Percentiles rank a stretch among this genome's conserved stretches.
Evolutionary conservation across 2,329 filamentous ascomycete genomes (phyloP).

Genomic region (Elsinoe fawcettii): DNA sequence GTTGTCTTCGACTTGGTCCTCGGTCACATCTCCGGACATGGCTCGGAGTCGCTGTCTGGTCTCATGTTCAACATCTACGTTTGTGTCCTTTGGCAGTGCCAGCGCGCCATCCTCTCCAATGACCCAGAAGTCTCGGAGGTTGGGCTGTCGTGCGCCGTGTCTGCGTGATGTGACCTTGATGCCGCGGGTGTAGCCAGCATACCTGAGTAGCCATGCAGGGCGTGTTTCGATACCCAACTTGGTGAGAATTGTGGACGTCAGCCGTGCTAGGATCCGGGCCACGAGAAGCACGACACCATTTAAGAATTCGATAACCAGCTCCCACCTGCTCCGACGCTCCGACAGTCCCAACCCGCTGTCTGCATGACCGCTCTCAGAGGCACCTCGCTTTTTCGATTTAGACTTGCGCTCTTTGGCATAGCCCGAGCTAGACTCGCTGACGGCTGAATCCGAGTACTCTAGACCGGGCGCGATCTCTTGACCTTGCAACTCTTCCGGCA

Average conservation of each 20-base stretch:
- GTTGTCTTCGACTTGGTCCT: slow-evolving; percentile 62
- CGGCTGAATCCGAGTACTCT: slow-evolving; percentile 29
- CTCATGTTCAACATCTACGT: slow-evolving; percentile 74
- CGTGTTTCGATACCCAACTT: slow-evolving; percentile 53
- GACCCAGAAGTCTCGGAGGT: slow-evolving; percentile 46
- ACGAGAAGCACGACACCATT: slow-evolving; percentile 63
- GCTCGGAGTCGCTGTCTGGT: slow-evolving; percentile 55
- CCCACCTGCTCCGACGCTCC: slow-evolving; percentile 71
- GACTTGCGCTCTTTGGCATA: slow-evolving; percentile 62
- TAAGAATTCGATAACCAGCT: slow-evolving; percentile 67
- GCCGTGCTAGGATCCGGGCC: slow-evolving; percentile 49
- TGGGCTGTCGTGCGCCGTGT: slow-evolving; percentile 19
- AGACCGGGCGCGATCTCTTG: slow-evolving; percentile 34
- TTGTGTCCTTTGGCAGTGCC: slow-evolving; percentile 51
- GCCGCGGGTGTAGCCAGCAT: slow-evolving; percentile 37
- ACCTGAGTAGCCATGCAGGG: slow-evolving; percentile 56
- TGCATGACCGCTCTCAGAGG: slow-evolving; percentile 25
- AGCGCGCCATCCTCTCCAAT: slow-evolving; percentile 44
- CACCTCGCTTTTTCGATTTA: slow-evolving; percentile 21
- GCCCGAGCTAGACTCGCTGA: slow-evolving; percentile 35
- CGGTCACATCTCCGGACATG: slow-evolving; percentile 39
- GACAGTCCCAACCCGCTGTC: slow-evolving; percentile 66
- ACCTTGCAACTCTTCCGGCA: slow-evolving; percentile 38
- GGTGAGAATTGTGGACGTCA: slow-evolving; percentile 48
- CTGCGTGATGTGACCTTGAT: slow-evolving; percentile 17